Conservation (phyloP, 1,284 basidiomycete genomes). For the Naganishia liquefaciens region DNA sequence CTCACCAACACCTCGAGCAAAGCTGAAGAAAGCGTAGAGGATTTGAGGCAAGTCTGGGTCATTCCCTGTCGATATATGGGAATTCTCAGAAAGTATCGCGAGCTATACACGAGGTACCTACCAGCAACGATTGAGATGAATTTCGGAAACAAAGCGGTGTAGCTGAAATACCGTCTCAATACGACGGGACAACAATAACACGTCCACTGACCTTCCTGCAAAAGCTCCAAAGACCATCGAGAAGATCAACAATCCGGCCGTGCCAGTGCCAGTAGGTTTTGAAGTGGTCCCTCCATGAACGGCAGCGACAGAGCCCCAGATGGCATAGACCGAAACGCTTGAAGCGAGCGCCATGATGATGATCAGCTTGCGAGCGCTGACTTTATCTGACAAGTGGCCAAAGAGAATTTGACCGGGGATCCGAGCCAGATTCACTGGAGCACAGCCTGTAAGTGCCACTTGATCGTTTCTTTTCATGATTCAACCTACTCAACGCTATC, state of each 20-base stretch:
- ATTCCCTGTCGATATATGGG: constrained; percentile 36
- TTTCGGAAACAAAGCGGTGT: constrained; percentile 39
- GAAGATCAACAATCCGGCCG: constrained; percentile 37
- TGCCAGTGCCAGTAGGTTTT: constrained; percentile 7
- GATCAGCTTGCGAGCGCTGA: constrained; percentile 37
- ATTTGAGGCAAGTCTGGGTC: constrained; percentile 39
- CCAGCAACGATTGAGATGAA: constrained; percentile 37
- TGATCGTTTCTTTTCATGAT: background rate
- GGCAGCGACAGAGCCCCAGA: constrained; percentile 39
- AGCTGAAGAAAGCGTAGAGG: constrained; percentile 40
- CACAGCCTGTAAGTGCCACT: too few relatives aligned
- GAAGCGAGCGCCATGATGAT: constrained; percentile 36
- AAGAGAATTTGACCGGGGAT: constrained; percentile 40
- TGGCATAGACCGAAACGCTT: constrained; percentile 36
- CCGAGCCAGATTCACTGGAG: constrained; percentile 38
- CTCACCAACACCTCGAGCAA: constrained; percentile 38
- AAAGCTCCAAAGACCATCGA: constrained; percentile 39
- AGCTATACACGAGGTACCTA: constrained; percentile 15
- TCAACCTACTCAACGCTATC: constrained; percentile 29
- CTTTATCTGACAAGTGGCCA: constrained; percentile 37
- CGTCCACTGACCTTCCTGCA: constrained; percentile 38
- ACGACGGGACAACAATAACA: background rate
- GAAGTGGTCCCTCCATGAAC: background rate
- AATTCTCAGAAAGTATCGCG: too few relatives aligned
- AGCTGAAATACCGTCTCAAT: constrained; percentile 26